Evolutionary conservation across 768 basidiomycete species (phyloP).

Genomic region (Kwoniella dendrophila): DNA sequence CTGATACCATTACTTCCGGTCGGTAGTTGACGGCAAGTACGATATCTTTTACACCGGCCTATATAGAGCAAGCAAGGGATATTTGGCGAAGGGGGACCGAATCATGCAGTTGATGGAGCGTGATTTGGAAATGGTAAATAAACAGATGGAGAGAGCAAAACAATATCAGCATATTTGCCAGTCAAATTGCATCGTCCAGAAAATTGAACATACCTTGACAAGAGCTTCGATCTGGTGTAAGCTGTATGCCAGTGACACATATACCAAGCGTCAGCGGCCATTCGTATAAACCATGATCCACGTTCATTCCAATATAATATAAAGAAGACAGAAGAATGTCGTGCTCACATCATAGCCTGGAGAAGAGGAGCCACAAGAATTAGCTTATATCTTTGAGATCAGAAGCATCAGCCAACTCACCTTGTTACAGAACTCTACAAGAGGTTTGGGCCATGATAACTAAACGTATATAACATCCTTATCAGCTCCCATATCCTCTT

Average conservation of each 20-base stretch:
- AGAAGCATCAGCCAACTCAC: slow-evolving; percentile 26
- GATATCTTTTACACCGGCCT: slow-evolving; percentile 61
- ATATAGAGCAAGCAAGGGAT: slow-evolving; percentile 10
- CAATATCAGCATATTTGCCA: background rate
- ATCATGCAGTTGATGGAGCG: background rate
- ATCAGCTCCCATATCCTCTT: background rate
- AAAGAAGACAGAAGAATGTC: background rate
- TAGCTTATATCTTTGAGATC: slow-evolving; percentile 18
- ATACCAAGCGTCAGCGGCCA: slow-evolving; percentile 7
- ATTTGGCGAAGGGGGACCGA: background rate
- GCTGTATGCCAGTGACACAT: slow-evolving; percentile 41
- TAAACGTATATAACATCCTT: slow-evolving; percentile 15
- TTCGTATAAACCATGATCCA: background rate
- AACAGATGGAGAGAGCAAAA: background rate
- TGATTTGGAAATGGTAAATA: background rate
- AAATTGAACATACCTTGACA: slow-evolving; percentile 55
- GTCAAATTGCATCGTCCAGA: background rate
- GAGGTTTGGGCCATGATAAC: slow-evolving; percentile 59
- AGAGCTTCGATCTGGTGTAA: slow-evolving; percentile 60
- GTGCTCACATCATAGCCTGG: slow-evolving; percentile 57
- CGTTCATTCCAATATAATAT: background rate
- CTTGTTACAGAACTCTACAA: slow-evolving; percentile 59
- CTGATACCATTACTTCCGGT: slow-evolving; percentile 60
- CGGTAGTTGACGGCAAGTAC: slow-evolving; percentile 61
- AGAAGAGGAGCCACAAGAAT: background rate